phyloP scores from a whole-genome alignment of 1,284 basidiomycete species.

The Boletus semigastroideus region DNA sequence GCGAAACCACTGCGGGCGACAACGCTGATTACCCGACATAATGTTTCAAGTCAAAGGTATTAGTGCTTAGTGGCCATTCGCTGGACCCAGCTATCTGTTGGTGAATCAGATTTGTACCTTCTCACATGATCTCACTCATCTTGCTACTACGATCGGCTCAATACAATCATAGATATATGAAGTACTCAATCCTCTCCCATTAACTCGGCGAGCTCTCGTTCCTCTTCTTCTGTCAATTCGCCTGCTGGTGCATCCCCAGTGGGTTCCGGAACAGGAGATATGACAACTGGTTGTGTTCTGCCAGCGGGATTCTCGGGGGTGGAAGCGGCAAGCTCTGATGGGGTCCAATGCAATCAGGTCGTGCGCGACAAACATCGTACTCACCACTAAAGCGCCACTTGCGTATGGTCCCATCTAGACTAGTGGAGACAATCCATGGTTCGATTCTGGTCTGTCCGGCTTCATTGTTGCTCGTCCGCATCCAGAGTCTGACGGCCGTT shows the following conservation, averaged over 20 bases:
- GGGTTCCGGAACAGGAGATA: slow-evolving; percentile 20
- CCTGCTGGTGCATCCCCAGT: slow-evolving; percentile 26
- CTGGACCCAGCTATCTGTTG: too few relatives aligned
- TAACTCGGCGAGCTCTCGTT: slow-evolving; percentile 77
- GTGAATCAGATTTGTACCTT: too few relatives aligned
- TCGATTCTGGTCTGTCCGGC: slow-evolving; percentile 51
- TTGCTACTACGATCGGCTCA: slow-evolving; percentile 26
- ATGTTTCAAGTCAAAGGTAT: too few relatives aligned
- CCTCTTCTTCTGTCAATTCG: slow-evolving; percentile 70
- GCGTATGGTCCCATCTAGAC: slow-evolving; percentile 83
- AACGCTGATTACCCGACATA: too few relatives aligned
- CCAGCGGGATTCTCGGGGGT: slow-evolving; percentile 34
- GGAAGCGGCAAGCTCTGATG: slow-evolving; percentile 51
- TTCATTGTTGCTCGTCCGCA: slow-evolving; percentile 45
- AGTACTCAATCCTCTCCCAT: slow-evolving; percentile 52
- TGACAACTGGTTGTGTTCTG: slow-evolving; percentile 23
- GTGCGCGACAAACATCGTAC: slow-evolving; percentile 22
- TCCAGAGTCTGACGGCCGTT: slow-evolving; percentile 71
- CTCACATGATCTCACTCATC: too few relatives aligned
- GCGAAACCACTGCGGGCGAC: too few relatives aligned
- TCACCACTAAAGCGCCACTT: slow-evolving; percentile 77
- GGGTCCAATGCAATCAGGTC: neutral
- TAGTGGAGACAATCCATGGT: slow-evolving; percentile 78
- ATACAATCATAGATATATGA: slow-evolving; percentile 13
- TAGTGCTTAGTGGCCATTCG: too few relatives aligned